These are phyloP conservation scores for Plantago coronopus DNA, from an alignment of 305 asterid genomes.

Conservation along the genomic window DNA sequence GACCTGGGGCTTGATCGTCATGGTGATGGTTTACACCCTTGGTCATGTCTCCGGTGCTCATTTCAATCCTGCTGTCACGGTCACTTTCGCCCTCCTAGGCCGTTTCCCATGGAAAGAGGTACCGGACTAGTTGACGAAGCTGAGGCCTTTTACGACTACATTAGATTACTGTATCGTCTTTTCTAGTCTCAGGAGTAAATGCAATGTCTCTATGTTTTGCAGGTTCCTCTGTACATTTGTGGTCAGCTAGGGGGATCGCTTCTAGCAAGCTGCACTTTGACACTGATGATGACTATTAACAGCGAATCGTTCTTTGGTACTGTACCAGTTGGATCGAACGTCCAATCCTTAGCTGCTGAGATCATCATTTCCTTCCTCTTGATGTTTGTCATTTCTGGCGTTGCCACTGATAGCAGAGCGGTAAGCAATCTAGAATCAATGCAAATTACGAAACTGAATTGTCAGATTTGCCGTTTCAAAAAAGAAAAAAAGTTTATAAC, in stretches of 20 bases:
- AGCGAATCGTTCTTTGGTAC: constrained; percentile 59
- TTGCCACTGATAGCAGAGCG: constrained; percentile 49
- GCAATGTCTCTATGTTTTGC: background rate
- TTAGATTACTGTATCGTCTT: too few species aligned
- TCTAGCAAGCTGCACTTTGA: constrained; percentile 55
- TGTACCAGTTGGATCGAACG: constrained; percentile 48
- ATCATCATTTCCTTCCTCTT: constrained; percentile 62
- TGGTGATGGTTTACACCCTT: constrained; percentile 62
- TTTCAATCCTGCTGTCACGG: constrained; percentile 76
- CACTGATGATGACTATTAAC: constrained; percentile 48
- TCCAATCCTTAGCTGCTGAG: constrained; percentile 62
- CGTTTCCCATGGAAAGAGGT: constrained; percentile 71
- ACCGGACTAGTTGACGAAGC: too few species aligned
- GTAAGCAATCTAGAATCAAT: constrained; percentile 25
- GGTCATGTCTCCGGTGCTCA: constrained; percentile 91
- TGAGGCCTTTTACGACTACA: too few species aligned
- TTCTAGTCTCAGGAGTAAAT: background rate
- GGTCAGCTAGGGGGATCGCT: constrained; percentile 60
- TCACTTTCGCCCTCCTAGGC: constrained; percentile 48
- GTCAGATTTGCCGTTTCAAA: too few species aligned
- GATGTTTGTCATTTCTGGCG: constrained; percentile 66
- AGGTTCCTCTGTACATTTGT: constrained; percentile 60
- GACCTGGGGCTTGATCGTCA: constrained; percentile 74
- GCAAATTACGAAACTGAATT: too few species aligned
- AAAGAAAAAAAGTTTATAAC: too few species aligned